Conservation (phyloP, 495 filamentous ascomycete species). For the Terfezia claveryi region DNA sequence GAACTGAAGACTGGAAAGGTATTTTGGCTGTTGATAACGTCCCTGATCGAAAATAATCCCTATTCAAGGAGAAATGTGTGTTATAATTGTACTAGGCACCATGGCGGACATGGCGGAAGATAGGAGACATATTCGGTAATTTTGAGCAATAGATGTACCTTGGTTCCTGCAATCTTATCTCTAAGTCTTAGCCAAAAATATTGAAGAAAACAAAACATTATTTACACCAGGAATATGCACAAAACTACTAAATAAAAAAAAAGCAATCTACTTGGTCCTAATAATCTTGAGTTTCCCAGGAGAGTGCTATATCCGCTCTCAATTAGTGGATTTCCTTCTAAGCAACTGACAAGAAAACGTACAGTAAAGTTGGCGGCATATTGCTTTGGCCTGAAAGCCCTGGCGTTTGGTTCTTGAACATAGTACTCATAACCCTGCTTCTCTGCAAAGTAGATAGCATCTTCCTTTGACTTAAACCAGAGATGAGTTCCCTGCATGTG, state of each 20-base stretch:
- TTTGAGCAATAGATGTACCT: too few species aligned
- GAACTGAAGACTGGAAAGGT: constrained; percentile 2
- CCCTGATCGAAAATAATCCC: too few species aligned
- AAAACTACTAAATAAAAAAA: not conserved
- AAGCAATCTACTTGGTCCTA: constrained; percentile 53
- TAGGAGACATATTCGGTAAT: too few species aligned
- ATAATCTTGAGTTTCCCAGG: constrained; percentile 76
- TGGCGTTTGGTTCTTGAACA: constrained; percentile 84
- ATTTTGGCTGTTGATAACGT: constrained; percentile 15
- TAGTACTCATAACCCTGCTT: constrained; percentile 99
- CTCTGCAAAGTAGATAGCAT: constrained; percentile 82
- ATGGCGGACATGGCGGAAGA: too few species aligned
- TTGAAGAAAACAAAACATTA: too few species aligned
- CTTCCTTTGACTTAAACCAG: constrained; percentile 82
- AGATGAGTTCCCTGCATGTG: constrained; percentile 77
- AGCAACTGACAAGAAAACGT: not conserved
- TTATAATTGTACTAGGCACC: not conserved
- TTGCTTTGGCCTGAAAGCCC: constrained; percentile 68
- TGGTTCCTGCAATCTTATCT: too few species aligned
- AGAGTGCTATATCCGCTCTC: constrained; percentile 27
- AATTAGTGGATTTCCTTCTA: not conserved
- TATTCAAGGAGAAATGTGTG: too few species aligned
- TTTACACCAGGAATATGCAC: too few species aligned
- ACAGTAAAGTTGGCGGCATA: constrained; percentile 86
- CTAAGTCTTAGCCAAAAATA: too few species aligned